phyloP scores from a whole-genome alignment of 768 basidiomycete species.

The Clathrus columnatus region DNA sequence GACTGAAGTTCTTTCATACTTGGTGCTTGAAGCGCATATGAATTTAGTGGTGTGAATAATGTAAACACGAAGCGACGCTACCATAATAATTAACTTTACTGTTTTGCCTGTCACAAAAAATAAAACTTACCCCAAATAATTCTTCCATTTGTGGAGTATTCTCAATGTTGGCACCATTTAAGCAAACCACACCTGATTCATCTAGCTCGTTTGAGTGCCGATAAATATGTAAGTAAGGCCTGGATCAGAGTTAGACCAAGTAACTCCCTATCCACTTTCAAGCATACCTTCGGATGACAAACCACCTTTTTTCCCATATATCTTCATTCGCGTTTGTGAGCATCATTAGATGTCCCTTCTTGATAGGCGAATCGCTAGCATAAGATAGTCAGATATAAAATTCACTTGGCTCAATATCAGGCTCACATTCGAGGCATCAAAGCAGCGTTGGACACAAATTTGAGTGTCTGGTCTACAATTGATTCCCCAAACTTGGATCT shows the following conservation, averaged over 20 bases:
- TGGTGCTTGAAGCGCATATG: slow-evolving; percentile 79
- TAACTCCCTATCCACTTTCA: background rate
- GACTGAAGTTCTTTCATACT: slow-evolving; percentile 73
- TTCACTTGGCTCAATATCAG: background rate
- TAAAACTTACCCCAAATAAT: slow-evolving; percentile 67
- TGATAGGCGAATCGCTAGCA: slow-evolving; percentile 67
- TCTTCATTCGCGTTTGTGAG: slow-evolving; percentile 74
- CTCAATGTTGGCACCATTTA: slow-evolving; percentile 78
- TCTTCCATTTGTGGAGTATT: slow-evolving; percentile 79
- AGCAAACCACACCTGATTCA: slow-evolving; percentile 74
- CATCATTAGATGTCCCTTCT: slow-evolving; percentile 76
- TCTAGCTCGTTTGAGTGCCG: slow-evolving; percentile 76
- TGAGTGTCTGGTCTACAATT: slow-evolving; percentile 43
- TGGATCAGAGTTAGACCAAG: slow-evolving; percentile 22
- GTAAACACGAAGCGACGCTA: slow-evolving; percentile 85
- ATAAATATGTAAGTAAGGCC: slow-evolving; percentile 88
- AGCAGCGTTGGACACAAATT: slow-evolving; percentile 65
- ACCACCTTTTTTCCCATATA: slow-evolving; percentile 78
- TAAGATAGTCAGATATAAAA: slow-evolving; percentile 6
- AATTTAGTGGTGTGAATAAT: slow-evolving; percentile 86
- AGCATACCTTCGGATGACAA: slow-evolving; percentile 72
- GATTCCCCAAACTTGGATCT: slow-evolving; percentile 26
- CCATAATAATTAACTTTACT: slow-evolving; percentile 1
- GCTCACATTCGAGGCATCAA: slow-evolving; percentile 64
- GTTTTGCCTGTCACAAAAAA: background rate